A percentile compares a stretch with the other conserved stretches of the same genome.
phyloP scores from a whole-genome alignment of 306 rosid species.

The Trifolium repens region DNA sequence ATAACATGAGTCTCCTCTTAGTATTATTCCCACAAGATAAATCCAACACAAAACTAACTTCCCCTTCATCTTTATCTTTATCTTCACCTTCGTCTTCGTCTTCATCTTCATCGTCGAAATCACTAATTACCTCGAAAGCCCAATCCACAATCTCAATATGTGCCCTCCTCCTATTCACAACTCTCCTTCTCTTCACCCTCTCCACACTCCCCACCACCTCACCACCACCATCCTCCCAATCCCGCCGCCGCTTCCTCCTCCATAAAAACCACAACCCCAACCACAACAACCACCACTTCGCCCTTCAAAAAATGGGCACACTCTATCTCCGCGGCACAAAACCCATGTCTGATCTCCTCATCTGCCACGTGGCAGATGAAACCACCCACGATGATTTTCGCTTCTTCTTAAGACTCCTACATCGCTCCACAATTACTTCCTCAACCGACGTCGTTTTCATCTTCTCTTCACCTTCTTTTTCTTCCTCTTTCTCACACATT shows the following conservation, averaged over 20 bases:
- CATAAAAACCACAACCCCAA: background rate
- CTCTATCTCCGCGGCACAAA: slow-evolving; percentile 71
- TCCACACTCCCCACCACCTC: slow-evolving; percentile 67
- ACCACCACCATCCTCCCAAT: background rate
- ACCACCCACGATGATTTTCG: slow-evolving; percentile 58
- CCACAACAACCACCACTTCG: slow-evolving; percentile 6
- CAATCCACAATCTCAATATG: slow-evolving; percentile 84
- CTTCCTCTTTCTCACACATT: slow-evolving; percentile 45
- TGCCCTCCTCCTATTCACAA: slow-evolving; percentile 66
- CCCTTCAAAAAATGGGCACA: slow-evolving; percentile 63
- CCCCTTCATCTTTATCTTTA: slow-evolving; percentile 22
- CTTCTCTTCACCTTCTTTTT: slow-evolving; percentile 48
- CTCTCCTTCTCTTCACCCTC: slow-evolving; percentile 86
- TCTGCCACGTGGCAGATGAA: slow-evolving; percentile 70
- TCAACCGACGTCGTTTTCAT: slow-evolving; percentile 70
- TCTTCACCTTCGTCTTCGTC: background rate
- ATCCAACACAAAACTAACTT: slow-evolving; percentile 38
- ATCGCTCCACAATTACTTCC: slow-evolving; percentile 70
- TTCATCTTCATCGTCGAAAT: background rate
- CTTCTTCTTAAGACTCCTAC: slow-evolving; percentile 66
- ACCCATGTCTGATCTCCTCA: slow-evolving; percentile 76
- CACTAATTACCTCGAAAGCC: slow-evolving; percentile 54
- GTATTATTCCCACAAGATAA: slow-evolving; percentile 73
- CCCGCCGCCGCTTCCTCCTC: slow-evolving; percentile 47
- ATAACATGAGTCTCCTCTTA: slow-evolving; percentile 62